Evolutionary conservation across 306 rosid species (phyloP).

Genomic region (Astragalus membranaceus): DNA sequence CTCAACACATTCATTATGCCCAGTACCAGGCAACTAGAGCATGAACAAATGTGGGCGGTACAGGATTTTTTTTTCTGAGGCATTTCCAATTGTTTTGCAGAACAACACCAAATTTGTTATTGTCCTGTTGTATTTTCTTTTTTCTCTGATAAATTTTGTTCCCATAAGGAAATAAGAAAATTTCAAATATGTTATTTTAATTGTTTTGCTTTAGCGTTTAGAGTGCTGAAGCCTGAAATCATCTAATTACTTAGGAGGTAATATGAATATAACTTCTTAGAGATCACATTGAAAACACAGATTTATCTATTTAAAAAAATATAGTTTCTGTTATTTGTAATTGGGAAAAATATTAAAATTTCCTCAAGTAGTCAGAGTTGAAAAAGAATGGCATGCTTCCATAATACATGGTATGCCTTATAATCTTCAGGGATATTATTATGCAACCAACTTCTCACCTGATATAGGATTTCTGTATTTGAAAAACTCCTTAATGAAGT

Average conservation of each 20-base stretch:
- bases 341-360: not conserved
- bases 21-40: no score
- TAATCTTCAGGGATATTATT: not conserved
- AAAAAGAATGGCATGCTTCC: not conserved
- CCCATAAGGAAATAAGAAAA: not conserved
- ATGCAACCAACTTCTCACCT: not conserved
- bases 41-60: no score
- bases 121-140: not conserved
- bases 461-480: not conserved
- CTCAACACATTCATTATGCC: no score
- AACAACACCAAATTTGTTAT: not conserved
- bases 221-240: not conserved
- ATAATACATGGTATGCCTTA: not conserved
- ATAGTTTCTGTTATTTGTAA: not conserved
- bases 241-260: not conserved
- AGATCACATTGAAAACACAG: not conserved
- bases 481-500: slow-evolving; percentile 3
- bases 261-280: not conserved
- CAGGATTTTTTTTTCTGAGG: not conserved
- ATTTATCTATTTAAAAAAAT: not conserved
- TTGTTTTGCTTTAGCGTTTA: not conserved
- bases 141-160: not conserved
- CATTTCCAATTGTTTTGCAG: not conserved
- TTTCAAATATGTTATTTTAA: not conserved
- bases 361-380: not conserved